phyloP scores from a whole-genome alignment of 192 early-diverging fungal genomes.

The Coemansia sp. region DNA sequence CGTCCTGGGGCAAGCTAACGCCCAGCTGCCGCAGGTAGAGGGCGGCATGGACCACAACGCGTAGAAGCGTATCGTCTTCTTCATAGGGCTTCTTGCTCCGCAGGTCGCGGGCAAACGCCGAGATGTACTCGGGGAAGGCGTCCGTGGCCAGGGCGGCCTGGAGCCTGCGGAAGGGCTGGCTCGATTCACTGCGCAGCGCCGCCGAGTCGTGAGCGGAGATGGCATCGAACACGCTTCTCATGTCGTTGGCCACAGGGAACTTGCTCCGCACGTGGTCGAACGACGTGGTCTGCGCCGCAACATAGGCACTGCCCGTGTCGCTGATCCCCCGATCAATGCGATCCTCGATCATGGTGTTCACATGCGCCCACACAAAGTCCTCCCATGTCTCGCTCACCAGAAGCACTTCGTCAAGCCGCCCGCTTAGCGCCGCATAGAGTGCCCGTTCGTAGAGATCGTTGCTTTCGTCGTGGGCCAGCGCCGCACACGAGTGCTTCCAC shows the following conservation, averaged over 20 bases:
- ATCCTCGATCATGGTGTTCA: constrained; percentile 64
- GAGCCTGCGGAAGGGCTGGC: constrained; percentile 25
- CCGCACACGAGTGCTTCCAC: constrained; percentile 44
- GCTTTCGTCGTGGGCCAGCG: constrained; percentile 34
- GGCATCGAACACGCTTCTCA: constrained; percentile 17
- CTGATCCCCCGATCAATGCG: constrained; percentile 46
- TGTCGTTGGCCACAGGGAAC: constrained; percentile 13
- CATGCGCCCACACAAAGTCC: constrained; percentile 80
- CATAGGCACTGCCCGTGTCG: constrained; percentile 16
- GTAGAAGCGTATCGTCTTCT: constrained; percentile 47
- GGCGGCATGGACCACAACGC: constrained; percentile 64
- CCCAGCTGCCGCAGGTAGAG: constrained; percentile 58
- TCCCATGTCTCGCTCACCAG: constrained; percentile 81
- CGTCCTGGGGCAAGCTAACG: constrained; percentile 34
- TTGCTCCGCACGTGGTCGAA: constrained; percentile 31
- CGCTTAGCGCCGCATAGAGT: constrained; percentile 66
- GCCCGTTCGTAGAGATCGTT: constrained; percentile 71
- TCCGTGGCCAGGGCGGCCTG: constrained; percentile 22
- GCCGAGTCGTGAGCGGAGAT: constrained; percentile 14
- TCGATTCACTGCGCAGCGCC: constrained; percentile 11
- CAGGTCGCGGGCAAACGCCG: constrained; percentile 8
- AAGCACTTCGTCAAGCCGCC: constrained; percentile 65
- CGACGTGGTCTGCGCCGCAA: constrained; percentile 17
- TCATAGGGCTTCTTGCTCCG: not conserved
- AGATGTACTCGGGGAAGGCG: constrained; percentile 18